Evolutionary conservation across 2,329 filamentous ascomycete genomes (phyloP).

Genomic region (Sporothrix dimorphospora): DNA sequence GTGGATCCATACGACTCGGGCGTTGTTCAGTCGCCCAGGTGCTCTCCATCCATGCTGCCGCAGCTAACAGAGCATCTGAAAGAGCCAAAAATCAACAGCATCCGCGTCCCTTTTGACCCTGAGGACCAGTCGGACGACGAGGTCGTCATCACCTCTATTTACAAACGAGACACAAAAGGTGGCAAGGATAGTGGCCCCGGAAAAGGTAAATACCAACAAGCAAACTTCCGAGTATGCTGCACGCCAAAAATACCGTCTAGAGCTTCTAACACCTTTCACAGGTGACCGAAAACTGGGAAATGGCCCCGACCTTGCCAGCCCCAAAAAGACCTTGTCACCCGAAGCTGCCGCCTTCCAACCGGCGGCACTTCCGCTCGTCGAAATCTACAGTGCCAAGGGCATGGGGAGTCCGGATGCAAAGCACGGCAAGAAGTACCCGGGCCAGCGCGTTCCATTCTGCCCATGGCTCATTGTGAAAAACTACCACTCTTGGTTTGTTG

Average conservation of each 20-base stretch:
- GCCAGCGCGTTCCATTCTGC: conserved; percentile 43
- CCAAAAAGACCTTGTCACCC: background rate
- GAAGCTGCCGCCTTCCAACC: conserved; percentile 7
- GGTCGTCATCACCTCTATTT: conserved; percentile 29
- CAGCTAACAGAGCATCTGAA: background rate
- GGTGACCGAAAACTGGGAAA: background rate
- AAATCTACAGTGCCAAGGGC: background rate
- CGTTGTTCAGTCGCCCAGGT: background rate
- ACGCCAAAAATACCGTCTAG: background rate
- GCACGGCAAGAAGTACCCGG: conserved; percentile 14
- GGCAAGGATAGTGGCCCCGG: background rate
- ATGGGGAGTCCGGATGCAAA: background rate
- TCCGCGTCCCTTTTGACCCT: conserved; percentile 30
- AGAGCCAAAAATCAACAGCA: conserved; percentile 22
- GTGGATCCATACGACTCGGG: background rate
- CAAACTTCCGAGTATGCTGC: background rate
- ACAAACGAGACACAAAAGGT: conserved; percentile 3
- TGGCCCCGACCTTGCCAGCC: background rate
- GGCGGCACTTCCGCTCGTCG: background rate
- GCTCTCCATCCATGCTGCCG: background rate
- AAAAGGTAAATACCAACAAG: background rate
- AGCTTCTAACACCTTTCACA: background rate
- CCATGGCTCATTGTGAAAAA: conserved; percentile 57
- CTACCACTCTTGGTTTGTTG: conserved; percentile 64
- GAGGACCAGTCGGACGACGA: conserved; percentile 34